A percentile compares a stretch with the other conserved stretches of the same genome.
Evolutionary conservation across 768 basidiomycete species (phyloP).

Genomic region (Xerocomellus dryophilus): DNA sequence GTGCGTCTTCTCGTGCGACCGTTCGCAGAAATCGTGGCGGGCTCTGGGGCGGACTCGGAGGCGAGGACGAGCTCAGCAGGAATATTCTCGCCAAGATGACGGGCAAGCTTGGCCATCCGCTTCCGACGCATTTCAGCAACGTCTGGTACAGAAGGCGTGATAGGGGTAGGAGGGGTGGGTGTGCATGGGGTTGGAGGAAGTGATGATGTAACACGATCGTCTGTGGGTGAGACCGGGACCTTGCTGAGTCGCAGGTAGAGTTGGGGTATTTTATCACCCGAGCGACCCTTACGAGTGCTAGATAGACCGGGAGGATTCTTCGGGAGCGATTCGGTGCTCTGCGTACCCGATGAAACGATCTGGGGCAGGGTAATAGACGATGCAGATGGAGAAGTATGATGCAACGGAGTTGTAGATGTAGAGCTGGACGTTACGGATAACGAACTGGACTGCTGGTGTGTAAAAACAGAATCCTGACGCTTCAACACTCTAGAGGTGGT

Average conservation of each 20-base stretch:
- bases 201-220: slow-evolving; percentile 2
- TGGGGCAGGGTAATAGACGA: slow-evolving; percentile 18
- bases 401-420: slow-evolving; percentile 6
- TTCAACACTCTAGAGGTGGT: slow-evolving; percentile 21
- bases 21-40: background rate
- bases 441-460: slow-evolving; percentile 19
- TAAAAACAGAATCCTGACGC: slow-evolving; percentile 34
- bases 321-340: slow-evolving; percentile 10
- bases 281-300: slow-evolving; percentile 6
- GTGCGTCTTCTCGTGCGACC: slow-evolving; percentile 6
- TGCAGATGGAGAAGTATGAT: slow-evolving; percentile 12
- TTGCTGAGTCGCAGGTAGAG: slow-evolving; percentile 26
- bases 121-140: slow-evolving; percentile 38
- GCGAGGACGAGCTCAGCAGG: slow-evolving; percentile 53
- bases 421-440: slow-evolving; percentile 22
- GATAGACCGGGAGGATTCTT: slow-evolving; percentile 21
- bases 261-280: slow-evolving; percentile 16
- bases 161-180: slow-evolving; percentile 18
- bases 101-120: slow-evolving; percentile 56
- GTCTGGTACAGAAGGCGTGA: slow-evolving; percentile 22
- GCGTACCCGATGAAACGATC: background rate
- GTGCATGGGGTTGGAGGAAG: slow-evolving; percentile 14
- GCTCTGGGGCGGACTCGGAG: slow-evolving; percentile 3
- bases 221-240: slow-evolving; percentile 8
- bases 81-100: slow-evolving; percentile 58